Conservation (phyloP, 306 rosid genomes). For the Glycine tomentella region DNA sequence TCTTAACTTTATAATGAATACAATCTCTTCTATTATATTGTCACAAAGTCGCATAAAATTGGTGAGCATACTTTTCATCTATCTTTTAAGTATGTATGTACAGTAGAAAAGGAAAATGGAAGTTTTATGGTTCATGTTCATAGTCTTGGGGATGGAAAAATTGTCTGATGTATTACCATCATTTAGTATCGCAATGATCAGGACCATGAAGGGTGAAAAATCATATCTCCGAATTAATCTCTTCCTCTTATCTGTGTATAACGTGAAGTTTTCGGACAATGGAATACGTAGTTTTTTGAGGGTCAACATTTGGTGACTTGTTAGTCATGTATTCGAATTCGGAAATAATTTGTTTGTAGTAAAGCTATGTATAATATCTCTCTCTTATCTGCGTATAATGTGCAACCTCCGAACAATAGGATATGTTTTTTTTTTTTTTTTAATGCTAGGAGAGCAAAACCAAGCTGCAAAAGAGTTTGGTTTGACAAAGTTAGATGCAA, state of each 20-base stretch:
- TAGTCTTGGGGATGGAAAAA: conserved; percentile 5
- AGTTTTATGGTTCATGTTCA: conserved; percentile 21
- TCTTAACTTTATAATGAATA: background rate
- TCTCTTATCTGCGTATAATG: no score
- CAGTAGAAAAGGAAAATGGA: conserved; percentile 19
- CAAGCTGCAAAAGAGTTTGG: conserved; percentile 70
- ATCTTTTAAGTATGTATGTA: conserved; percentile 17
- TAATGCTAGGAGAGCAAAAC: conserved; percentile 82
- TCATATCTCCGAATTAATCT: conserved; percentile 95
- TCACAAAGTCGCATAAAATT: conserved; percentile 10
- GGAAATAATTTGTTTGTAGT: no score
- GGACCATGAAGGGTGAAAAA: conserved; percentile 95
- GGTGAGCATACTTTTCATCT: conserved; percentile 3
- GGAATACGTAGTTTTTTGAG: no score
- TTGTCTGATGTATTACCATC: conserved; percentile 63
- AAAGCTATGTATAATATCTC: no score
- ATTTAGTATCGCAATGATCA: conserved; percentile 85
- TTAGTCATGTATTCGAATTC: no score
- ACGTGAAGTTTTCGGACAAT: no score
- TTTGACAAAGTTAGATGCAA: conserved; percentile 34
- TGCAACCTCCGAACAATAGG: no score
- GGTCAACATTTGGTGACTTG: no score
- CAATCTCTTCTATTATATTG: background rate
- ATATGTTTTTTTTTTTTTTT: no score
- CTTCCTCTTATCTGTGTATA: no score